phyloP scores from a whole-genome alignment of 768 basidiomycete genomes.

The Hygrophorus pudorinus region DNA sequence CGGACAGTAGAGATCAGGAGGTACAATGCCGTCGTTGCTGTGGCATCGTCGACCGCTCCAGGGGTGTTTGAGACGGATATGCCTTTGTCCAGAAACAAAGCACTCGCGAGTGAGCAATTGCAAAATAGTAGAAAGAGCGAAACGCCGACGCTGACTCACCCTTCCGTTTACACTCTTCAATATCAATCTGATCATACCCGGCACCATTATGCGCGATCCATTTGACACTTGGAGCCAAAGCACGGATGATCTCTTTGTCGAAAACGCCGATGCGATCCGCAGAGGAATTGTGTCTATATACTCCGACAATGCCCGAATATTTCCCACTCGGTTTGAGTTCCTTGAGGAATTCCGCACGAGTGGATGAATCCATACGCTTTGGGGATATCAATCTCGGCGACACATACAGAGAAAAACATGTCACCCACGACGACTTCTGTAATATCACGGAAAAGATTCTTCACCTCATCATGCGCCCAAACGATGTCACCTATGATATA shows the following conservation, averaged over 20 bases:
- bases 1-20: conserved; percentile 71
- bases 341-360: conserved; percentile 60
- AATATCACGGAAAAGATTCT: conserved; percentile 51
- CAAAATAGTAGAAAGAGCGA: not conserved
- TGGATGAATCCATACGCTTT: conserved; percentile 42
- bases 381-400: not conserved
- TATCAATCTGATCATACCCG: conserved; percentile 85
- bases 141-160: conserved; percentile 30
- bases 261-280: conserved; percentile 60
- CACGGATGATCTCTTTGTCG: conserved; percentile 67
- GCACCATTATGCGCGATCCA: conserved; percentile 93
- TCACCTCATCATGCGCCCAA: conserved; percentile 74
- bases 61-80: conserved; percentile 85
- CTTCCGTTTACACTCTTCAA: conserved; percentile 57
- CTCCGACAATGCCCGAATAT: conserved; percentile 61
- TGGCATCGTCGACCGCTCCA: conserved; percentile 83
- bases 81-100: conserved; percentile 26
- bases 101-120: not conserved
- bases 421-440: conserved; percentile 68
- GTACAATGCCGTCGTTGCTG: conserved; percentile 81
- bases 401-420: not conserved
- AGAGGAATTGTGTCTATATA: conserved; percentile 72
- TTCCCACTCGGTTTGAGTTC: conserved; percentile 57
- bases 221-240: conserved; percentile 56
- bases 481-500: conserved; percentile 47